phyloP scores from a whole-genome alignment of 441 rosid genomes.

The Kokia cookei region DNA sequence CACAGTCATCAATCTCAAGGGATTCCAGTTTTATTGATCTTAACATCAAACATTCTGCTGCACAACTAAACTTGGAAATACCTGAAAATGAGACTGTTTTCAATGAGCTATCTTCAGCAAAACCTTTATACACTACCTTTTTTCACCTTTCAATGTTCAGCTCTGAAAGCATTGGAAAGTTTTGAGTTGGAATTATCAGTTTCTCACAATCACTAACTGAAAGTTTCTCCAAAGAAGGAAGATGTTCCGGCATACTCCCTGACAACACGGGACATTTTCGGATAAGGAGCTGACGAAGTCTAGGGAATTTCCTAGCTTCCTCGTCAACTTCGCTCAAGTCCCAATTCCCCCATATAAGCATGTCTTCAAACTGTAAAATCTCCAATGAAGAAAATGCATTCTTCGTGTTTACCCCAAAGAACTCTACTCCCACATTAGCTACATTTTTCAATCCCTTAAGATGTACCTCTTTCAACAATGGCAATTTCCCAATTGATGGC shows the following conservation, averaged over 20 bases:
- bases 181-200: background rate
- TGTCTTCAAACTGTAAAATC: background rate
- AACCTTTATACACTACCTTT: background rate
- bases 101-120: background rate
- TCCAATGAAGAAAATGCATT: constrained; percentile 7
- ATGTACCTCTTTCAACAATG: background rate
- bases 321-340: background rate
- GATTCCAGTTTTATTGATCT: background rate
- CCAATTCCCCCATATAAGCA: constrained; percentile 11
- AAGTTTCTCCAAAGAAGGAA: background rate
- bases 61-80: background rate
- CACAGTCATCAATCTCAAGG: background rate
- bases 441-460: constrained; percentile 3
- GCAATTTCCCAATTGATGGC: constrained; percentile 11
- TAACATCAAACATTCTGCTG: background rate
- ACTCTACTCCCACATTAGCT: background rate
- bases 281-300: constrained; percentile 1
- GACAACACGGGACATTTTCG: background rate
- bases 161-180: background rate
- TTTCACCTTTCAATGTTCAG: background rate
- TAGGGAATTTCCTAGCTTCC: background rate
- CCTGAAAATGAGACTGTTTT: background rate
- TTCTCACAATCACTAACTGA: background rate
- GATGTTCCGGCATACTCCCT: background rate
- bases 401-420: background rate